phyloP scores from a whole-genome alignment of 495 filamentous ascomycete species.

The Neurospora sp. region DNA sequence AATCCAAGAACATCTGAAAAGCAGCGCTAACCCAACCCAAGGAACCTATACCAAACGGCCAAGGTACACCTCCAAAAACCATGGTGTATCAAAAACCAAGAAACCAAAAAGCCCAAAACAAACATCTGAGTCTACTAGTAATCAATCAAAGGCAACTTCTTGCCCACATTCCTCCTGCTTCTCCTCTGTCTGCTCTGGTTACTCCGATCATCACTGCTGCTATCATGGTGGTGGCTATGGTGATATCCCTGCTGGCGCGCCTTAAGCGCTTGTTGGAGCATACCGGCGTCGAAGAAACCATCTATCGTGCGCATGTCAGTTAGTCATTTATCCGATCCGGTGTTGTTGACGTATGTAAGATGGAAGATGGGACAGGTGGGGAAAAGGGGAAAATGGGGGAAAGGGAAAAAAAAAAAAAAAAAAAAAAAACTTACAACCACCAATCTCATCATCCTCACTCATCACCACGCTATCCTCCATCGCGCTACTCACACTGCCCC shows the following conservation, averaged over 20 bases:
- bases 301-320: conserved; percentile 43
- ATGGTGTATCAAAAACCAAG: neutral
- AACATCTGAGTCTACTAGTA: conserved; percentile 36
- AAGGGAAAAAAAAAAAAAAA: too few species aligned
- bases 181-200: conserved; percentile 36
- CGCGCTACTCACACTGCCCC: conserved; percentile 32
- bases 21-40: neutral
- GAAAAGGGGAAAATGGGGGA: too few species aligned
- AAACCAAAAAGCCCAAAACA: neutral
- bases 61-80: too few species aligned
- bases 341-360: too few species aligned
- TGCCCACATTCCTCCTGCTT: conserved; percentile 59
- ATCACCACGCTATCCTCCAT: conserved; percentile 51
- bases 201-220: conserved; percentile 16
- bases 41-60: too few species aligned
- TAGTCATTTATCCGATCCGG: too few species aligned
- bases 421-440: conserved; percentile 64
- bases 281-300: conserved; percentile 92
- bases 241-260: conserved; percentile 38
- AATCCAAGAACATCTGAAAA: neutral
- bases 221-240: conserved; percentile 2
- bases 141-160: conserved; percentile 66
- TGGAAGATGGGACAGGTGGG: too few species aligned
- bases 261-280: conserved; percentile 82
- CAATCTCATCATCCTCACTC: conserved; percentile 80